Evolutionary conservation across 1,284 basidiomycete genomes (phyloP), one percentile per base, ranked within the genome.

Genomic region (Leccinum variabile): DNA sequence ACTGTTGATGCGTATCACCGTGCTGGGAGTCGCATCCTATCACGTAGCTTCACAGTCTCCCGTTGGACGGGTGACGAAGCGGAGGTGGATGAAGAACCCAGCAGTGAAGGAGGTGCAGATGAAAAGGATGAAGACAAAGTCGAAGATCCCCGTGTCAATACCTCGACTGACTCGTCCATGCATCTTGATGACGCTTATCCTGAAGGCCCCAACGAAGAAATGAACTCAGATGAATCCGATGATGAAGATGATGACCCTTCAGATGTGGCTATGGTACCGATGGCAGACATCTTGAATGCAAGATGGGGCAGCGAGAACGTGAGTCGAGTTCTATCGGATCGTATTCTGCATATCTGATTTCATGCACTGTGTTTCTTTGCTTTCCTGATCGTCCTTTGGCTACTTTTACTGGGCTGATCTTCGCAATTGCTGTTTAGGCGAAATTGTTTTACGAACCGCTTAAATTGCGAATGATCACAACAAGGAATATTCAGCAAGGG

Each of bases 201-300:
- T 28, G 69, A 72, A 13, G 72, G 68, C 8, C 16, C 33, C 5
- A 13, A 32, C 9, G 60, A 59, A 9, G 66, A 75, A 22, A 79
- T 79, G 25, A 80, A 79, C 7, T 82, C 84, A 2, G 86, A 86
- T 30, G 83, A 86, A 8, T 87, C 80, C n/a, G 80, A 79, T 11
- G 82, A 85, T 2, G 86, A 87, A 4, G 85, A 87, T 11, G 87
- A 88, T 10, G 81, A 90, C 61, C 79, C 87, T 1, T 81, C 84
- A 1, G 87, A 93, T 66, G 88, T 95, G 10, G 89, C 92, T 1
- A 97, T 99, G 95, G 92, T 98, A 1, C 97, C 97, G 0, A 90
- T 99, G 82, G 97, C 97, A 1, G 97, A 98, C 76, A 89, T 98
- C 82, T 81, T 97, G 57, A 97, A 97, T 69, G 95, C 95, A 6